These are phyloP conservation scores for Camellia lanceoleosa DNA, from an alignment of 148 eudicot species.

Conservation along the genomic window DNA sequence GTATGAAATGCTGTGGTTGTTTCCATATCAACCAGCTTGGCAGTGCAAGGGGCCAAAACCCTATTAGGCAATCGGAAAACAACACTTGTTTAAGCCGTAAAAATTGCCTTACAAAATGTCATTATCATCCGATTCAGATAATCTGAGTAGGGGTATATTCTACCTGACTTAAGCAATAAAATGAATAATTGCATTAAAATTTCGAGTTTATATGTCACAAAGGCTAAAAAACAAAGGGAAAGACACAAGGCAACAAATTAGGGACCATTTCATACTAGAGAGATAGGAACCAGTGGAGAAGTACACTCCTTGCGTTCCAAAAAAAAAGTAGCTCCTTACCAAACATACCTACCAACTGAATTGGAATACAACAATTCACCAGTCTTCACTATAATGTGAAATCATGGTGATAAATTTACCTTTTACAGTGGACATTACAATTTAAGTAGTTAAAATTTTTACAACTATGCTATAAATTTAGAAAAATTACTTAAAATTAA, in stretches of 20 bases:
- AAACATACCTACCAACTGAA: neutral
- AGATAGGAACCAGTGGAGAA: neutral
- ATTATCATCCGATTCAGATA: neutral
- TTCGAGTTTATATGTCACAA: neutral
- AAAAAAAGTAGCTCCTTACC: neutral
- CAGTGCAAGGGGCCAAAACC: neutral
- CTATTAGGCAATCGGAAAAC: neutral
- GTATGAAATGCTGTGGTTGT: neutral
- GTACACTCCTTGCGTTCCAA: neutral
- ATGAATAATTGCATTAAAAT: too few relatives aligned
- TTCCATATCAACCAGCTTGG: conserved; percentile 4
- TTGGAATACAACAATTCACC: neutral
- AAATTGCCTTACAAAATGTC: neutral
- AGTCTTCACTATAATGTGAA: neutral
- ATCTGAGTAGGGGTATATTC: neutral
- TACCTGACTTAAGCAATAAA: neutral
- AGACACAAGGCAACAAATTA: conserved; percentile 4
- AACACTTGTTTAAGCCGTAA: neutral
- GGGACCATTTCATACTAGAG: neutral
- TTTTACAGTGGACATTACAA: neutral
- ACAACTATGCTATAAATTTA: too few relatives aligned
- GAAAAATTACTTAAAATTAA: too few relatives aligned
- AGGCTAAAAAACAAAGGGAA: neutral
- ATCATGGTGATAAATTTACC: neutral
- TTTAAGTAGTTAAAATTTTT: too few relatives aligned